phyloP scores from a whole-genome alignment of 371 early-diverging fungal genomes.

The Neoconidiobolus thromboides region DNA sequence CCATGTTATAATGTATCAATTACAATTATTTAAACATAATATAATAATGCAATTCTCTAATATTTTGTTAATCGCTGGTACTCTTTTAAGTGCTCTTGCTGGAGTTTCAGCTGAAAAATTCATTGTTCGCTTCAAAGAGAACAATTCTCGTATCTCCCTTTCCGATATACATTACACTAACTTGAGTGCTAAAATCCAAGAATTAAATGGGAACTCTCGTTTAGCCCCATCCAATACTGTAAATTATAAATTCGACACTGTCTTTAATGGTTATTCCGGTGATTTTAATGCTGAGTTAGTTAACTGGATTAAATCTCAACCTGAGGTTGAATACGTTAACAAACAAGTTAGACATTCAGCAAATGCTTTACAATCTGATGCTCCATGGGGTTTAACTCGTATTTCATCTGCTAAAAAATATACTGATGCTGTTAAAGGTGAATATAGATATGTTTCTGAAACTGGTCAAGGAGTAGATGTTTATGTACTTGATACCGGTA shows the following conservation, averaged over 20 bases:
- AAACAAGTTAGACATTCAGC: background rate
- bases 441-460: slow-evolving; percentile 13
- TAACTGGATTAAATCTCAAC: background rate
- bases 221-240: background rate
- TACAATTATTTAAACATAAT: too few species aligned
- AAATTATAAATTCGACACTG: background rate
- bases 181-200: background rate
- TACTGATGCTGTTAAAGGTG: slow-evolving; percentile 21
- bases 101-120: background rate
- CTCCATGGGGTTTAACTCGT: slow-evolving; percentile 34
- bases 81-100: background rate
- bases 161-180: background rate
- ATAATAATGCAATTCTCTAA: background rate
- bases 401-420: slow-evolving; percentile 17
- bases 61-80: background rate
- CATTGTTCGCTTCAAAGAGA: background rate
- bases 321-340: background rate
- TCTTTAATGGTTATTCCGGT: background rate
- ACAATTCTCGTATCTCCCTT: background rate
- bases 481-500: slow-evolving; percentile 74
- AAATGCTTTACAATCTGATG: background rate
- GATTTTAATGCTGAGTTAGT: background rate
- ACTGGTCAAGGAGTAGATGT: slow-evolving; percentile 39
- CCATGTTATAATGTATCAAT: too few species aligned
- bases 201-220: background rate